Conservation (phyloP, 202 grass and related monocot species). For the Musa balbisiana region DNA sequence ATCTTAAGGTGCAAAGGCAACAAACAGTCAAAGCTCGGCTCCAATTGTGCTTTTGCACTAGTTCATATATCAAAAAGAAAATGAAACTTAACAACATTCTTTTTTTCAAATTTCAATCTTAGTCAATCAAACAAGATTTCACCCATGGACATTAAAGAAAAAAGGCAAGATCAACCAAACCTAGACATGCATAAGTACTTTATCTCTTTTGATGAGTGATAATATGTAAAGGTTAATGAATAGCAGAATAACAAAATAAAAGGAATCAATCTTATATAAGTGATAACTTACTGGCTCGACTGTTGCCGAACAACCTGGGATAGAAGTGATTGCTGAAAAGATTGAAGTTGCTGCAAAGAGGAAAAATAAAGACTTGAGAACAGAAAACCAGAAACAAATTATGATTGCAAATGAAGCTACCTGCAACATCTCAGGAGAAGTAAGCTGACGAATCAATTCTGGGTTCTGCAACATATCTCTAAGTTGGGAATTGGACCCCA, state of each 20-base stretch:
- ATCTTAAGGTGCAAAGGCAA: neutral
- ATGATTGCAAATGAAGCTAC: slow-evolving; percentile 9
- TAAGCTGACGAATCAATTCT: slow-evolving; percentile 70
- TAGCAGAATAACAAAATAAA: neutral
- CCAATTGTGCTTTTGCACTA: too few species aligned
- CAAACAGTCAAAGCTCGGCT: too few species aligned
- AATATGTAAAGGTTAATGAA: neutral
- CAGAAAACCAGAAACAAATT: neutral
- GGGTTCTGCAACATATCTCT: slow-evolving; percentile 77
- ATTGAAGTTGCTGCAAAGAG: slow-evolving; percentile 49
- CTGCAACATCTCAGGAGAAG: slow-evolving; percentile 70
- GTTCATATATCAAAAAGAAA: neutral
- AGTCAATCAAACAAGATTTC: neutral
- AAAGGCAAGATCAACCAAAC: too few species aligned
- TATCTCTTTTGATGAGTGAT: too few species aligned
- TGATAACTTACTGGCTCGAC: slow-evolving; percentile 54
- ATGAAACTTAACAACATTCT: neutral
- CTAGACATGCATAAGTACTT: too few species aligned
- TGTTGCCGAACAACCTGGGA: slow-evolving; percentile 48
- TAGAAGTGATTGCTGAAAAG: slow-evolving; percentile 56
- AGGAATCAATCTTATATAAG: neutral
- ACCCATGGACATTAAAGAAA: neutral
- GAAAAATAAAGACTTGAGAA: neutral
- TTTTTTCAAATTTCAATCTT: neutral
- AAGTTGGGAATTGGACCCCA: slow-evolving; percentile 64